Conservation (phyloP, 176 grass and related monocot genomes). For the Musa itinerans region DNA sequence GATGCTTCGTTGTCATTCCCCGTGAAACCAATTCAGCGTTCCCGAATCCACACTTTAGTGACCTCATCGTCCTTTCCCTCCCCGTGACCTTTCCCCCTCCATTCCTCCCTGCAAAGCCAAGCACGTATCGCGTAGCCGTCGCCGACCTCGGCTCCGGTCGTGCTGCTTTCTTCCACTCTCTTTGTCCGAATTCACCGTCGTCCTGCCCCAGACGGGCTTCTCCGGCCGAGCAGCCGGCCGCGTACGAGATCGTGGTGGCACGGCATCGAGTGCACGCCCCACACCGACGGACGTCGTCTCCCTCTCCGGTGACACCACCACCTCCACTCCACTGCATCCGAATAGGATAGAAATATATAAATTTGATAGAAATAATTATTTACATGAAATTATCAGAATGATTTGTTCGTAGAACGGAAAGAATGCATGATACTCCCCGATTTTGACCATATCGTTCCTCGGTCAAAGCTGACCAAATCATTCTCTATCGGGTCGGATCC, state of each 20-base stretch:
- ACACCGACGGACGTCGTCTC: conserved; percentile 58
- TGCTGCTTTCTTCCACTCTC: background rate
- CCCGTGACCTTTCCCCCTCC: conserved; percentile 34
- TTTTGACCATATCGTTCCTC: too few relatives aligned
- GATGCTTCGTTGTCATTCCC: conserved; percentile 33
- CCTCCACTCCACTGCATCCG: conserved; percentile 51
- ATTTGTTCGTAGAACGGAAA: too few relatives aligned
- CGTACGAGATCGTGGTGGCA: conserved; percentile 90
- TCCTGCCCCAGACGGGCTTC: conserved; percentile 55
- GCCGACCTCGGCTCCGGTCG: background rate
- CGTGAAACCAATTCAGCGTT: conserved; percentile 89
- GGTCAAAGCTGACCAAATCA: too few relatives aligned
- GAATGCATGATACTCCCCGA: too few relatives aligned
- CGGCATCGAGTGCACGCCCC: conserved; percentile 83
- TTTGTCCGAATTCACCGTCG: conserved; percentile 61
- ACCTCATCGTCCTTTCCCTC: conserved; percentile 32
- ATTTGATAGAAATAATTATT: conserved; percentile 10
- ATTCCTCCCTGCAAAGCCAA: background rate
- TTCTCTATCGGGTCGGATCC: too few relatives aligned
- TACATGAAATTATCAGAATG: conserved; percentile 28
- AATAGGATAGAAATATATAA: too few relatives aligned
- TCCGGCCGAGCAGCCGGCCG: conserved; percentile 64
- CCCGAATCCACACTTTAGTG: conserved; percentile 52
- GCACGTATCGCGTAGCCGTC: background rate
- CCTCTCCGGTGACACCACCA: too few relatives aligned